Conservation (phyloP, 305 asterid genomes). For the Solanum hybrid region DNA sequence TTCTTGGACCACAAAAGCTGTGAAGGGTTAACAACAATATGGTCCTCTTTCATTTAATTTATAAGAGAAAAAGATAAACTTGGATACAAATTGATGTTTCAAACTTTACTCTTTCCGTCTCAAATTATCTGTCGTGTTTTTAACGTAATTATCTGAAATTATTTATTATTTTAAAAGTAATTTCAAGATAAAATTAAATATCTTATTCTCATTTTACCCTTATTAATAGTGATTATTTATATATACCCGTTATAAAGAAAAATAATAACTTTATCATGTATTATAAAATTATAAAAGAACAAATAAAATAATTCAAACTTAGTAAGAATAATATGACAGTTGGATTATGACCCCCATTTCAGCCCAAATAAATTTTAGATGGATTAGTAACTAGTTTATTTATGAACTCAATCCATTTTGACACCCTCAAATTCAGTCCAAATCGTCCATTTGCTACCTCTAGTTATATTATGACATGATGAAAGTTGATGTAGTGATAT, state of each 20-base stretch:
- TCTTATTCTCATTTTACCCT: background rate
- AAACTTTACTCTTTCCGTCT: background rate
- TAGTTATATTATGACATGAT: background rate
- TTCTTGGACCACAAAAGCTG: background rate
- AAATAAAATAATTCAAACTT: background rate
- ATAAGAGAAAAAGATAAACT: background rate
- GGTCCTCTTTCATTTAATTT: background rate
- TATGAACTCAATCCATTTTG: background rate
- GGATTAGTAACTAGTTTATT: background rate
- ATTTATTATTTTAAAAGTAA: background rate
- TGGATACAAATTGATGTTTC: background rate
- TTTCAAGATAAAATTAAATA: background rate
- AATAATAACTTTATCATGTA: background rate
- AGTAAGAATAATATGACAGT: background rate
- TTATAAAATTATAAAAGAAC: background rate
- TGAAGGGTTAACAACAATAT: background rate
- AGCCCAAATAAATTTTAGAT: no score
- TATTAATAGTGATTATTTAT: background rate
- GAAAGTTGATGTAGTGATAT: background rate
- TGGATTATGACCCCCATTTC: background rate
- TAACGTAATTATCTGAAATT: background rate
- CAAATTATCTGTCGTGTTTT: background rate
- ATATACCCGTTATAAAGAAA: background rate
- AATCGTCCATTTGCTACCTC: background rate
- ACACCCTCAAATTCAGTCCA: background rate